Base-by-base conservation (phyloP, 805 yeast species). In the Candida vaughaniae region DNA sequence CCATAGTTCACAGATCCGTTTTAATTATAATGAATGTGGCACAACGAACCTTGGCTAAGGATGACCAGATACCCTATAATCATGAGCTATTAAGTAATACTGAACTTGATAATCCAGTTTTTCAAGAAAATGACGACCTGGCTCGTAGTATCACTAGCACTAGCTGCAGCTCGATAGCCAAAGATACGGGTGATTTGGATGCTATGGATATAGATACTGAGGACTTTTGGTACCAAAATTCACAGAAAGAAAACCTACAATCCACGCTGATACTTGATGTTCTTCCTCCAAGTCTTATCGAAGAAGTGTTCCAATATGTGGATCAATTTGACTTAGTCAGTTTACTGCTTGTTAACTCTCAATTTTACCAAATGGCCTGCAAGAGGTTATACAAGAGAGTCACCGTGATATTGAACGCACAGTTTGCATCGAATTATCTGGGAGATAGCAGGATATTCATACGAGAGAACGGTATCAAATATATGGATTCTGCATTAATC, bases 401-500 rank as follows among this genome's bases (percentile, higher is more conserved):
- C 12, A 58, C 65, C 1, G 61, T 62, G 17, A 42, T 54, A 7
- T 39, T 63, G 25, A 51, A 54, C 34, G 55, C 60, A 2, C 58
- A 59, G 27, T 45, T 55, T 19, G 64, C 67, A 5, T 16, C 42
- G 3, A 33, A 39, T 20, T 60, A 58, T 37, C 39, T 39, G 3
- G 40, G 48, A 29, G 14, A 45, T 6, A 31, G 29, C 5, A 23
- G 25, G 6, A 3, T 5, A n/a, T 62, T 48, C 44, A 47, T 62
- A 5, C 29, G 30, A 8, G 62, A 61, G 9, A 54, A 52, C 38
- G 67, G 66, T 1, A 38, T 59, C 18, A 49, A 42, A 25, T 44
- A 44, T 45, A 60, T 62, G 66, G 58, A 62, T 33, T 47, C 58
- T 61, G 37, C 64, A 6, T 26, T 63, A 11, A 56, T 63, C 17